Conservation (phyloP, 495 filamentous ascomycete genomes). For the Sabuloglossum arenarium region DNA sequence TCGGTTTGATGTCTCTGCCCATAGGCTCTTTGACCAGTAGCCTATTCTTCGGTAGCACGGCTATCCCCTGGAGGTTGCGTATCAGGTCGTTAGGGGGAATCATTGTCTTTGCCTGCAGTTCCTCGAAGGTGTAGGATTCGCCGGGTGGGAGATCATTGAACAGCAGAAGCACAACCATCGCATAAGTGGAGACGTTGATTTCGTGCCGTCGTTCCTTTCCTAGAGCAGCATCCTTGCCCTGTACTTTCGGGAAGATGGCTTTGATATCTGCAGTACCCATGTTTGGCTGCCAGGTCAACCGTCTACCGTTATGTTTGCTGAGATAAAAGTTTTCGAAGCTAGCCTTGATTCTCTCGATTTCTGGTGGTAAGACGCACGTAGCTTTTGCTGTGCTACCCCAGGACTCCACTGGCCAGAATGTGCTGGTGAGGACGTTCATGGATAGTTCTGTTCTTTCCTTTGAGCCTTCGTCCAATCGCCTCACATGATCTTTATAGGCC, state of each 20-base stretch:
- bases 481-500: slow-evolving; percentile 49
- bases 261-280: slow-evolving; percentile 79
- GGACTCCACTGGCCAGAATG: slow-evolving; percentile 80
- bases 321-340: slow-evolving; percentile 85
- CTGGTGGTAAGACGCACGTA: slow-evolving; percentile 44
- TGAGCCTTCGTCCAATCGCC: slow-evolving; percentile 39
- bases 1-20: slow-evolving; percentile 57
- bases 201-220: slow-evolving; percentile 62
- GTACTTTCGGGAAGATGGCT: slow-evolving; percentile 48
- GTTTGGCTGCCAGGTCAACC: slow-evolving; percentile 63
- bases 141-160: slow-evolving; percentile 62
- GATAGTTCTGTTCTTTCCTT: slow-evolving; percentile 51
- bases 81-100: slow-evolving; percentile 64
- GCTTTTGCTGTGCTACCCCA: slow-evolving; percentile 37
- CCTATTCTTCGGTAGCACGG: slow-evolving; percentile 66
- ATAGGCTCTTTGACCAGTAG: slow-evolving; percentile 69
- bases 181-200: slow-evolving; percentile 79
- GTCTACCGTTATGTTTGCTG: slow-evolving; percentile 64
- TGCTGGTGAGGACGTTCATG: slow-evolving; percentile 73
- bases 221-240: slow-evolving; percentile 38
- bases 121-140: slow-evolving; percentile 53
- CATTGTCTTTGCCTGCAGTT: slow-evolving; percentile 63
- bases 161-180: slow-evolving; percentile 70
- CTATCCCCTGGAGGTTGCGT: slow-evolving; percentile 65
- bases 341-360: slow-evolving; percentile 55